Conservation (phyloP, 208 protist species). For the Porcisia deanei region DNA sequence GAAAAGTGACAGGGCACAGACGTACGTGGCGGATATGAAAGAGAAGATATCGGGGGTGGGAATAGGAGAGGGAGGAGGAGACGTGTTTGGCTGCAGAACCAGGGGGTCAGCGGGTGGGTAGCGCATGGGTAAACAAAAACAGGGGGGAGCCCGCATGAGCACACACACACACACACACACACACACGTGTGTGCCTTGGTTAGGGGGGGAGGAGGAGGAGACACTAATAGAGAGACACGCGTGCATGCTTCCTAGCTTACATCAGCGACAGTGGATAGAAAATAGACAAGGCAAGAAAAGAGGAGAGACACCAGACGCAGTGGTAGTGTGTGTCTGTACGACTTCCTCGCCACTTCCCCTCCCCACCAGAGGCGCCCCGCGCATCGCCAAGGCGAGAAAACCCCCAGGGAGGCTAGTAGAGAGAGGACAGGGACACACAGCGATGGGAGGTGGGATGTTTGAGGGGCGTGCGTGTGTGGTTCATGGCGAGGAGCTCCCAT, state of each 20-base stretch:
- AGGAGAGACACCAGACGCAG: neutral
- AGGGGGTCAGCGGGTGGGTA: no score
- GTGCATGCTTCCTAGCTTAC: slow-evolving; percentile 9
- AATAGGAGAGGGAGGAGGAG: no score
- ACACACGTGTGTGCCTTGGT: neutral
- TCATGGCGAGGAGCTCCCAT: neutral
- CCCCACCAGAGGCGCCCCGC: neutral
- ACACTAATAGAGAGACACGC: slow-evolving; percentile 7
- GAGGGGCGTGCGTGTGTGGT: neutral
- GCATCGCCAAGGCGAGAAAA: neutral
- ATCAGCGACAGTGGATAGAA: slow-evolving; percentile 14
- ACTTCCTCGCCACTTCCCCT: neutral
- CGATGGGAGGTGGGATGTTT: neutral
- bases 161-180: neutral
- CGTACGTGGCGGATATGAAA: no score
- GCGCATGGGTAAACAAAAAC: no score
- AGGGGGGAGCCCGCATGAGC: no score
- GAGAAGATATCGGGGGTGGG: no score
- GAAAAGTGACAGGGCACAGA: no score
- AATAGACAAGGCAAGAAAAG: neutral
- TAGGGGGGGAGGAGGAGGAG: neutral
- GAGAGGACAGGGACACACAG: neutral
- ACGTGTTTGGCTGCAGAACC: no score
- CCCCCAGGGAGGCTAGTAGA: no score
- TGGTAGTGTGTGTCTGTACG: neutral